Percentiles rank a stretch among this genome's conserved stretches.
These are phyloP conservation scores for Penstemon newberryi DNA, from an alignment of 257 asterid genomes.

Conservation along the genomic window DNA sequence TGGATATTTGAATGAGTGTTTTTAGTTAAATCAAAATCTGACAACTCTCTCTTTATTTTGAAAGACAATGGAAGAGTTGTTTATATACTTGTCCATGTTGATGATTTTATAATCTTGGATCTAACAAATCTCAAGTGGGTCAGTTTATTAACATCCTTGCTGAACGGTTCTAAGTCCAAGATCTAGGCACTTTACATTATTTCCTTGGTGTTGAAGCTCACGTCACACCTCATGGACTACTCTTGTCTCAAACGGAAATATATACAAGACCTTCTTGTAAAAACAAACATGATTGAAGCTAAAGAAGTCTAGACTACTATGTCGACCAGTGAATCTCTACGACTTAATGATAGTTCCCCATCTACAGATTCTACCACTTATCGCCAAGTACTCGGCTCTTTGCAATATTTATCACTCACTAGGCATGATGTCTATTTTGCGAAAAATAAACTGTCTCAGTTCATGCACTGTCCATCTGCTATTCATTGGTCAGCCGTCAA, in stretches of 20 bases:
- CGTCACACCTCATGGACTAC: not conserved
- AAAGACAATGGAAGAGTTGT: not conserved
- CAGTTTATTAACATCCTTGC: not conserved
- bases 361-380: not conserved
- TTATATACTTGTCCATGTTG: not conserved
- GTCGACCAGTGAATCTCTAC: slow-evolving; percentile 4
- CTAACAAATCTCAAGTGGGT: not conserved
- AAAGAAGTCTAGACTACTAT: not conserved
- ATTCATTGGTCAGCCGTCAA: not conserved
- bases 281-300: not conserved
- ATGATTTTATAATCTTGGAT: not conserved
- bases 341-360: too few relatives aligned
- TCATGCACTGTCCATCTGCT: not conserved
- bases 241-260: not conserved
- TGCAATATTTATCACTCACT: not conserved
- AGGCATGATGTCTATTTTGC: not conserved
- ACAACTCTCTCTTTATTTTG: not conserved
- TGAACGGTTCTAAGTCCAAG: not conserved
- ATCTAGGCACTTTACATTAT: not conserved
- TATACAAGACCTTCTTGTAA: not conserved
- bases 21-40: not conserved
- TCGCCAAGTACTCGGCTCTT: not conserved
- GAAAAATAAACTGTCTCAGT: not conserved
- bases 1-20: too few relatives aligned
- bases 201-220: not conserved